Conservation (phyloP, 2,329 filamentous ascomycete genomes). For the Exophiala xenobiotica region DNA sequence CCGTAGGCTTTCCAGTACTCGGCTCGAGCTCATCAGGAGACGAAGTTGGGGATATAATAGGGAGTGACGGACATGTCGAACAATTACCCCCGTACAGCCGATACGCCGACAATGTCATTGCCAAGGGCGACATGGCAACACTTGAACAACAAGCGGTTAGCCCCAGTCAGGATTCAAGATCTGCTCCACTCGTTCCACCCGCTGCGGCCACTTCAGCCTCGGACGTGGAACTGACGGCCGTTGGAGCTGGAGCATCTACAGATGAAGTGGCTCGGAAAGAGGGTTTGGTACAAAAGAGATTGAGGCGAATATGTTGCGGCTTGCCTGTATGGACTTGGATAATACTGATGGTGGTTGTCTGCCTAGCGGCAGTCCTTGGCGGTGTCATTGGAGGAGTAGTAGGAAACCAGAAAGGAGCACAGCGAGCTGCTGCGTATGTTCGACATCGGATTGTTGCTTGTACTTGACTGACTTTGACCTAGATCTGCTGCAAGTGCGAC, state of each 20-base stretch:
- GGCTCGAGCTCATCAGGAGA: conserved; percentile 69
- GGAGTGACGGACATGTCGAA: conserved; percentile 83
- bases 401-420: conserved; percentile 40
- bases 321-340: conserved; percentile 54
- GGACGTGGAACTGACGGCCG: conserved; percentile 26
- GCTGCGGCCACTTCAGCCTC: conserved; percentile 16
- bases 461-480: conserved; percentile 4
- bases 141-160: conserved; percentile 17
- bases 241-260: conserved; percentile 29
- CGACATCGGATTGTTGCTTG: neutral
- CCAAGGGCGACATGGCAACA: conserved; percentile 48
- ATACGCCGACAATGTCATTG: conserved; percentile 73
- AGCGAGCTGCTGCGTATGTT: conserved; percentile 31
- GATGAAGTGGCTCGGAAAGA: conserved; percentile 36
- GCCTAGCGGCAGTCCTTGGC: conserved; percentile 52
- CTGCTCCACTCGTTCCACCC: conserved; percentile 8
- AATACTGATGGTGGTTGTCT: conserved; percentile 46
- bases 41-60: conserved; percentile 82
- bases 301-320: conserved; percentile 48
- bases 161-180: conserved; percentile 12
- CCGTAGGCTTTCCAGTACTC: conserved; percentile 72
- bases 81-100: conserved; percentile 88
- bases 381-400: conserved; percentile 56
- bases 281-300: conserved; percentile 45
- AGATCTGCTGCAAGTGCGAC: conserved; percentile 39